Conservation (phyloP, 768 basidiomycete genomes). For the Dentipellis sp. region DNA sequence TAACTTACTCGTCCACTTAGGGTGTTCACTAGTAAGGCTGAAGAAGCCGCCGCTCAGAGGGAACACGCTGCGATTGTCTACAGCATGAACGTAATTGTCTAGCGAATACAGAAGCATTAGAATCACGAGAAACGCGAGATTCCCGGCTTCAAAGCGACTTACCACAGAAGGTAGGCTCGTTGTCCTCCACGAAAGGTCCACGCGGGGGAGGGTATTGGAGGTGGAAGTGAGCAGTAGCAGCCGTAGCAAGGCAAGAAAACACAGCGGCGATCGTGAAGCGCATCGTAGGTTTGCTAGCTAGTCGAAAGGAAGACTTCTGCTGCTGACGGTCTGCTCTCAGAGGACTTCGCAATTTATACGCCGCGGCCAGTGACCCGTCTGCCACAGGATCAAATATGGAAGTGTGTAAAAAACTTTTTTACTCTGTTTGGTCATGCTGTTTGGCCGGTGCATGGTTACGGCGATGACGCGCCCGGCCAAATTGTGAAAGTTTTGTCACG, state of each 20-base stretch:
- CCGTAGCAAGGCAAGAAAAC: conserved; percentile 28
- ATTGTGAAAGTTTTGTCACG: too few species aligned
- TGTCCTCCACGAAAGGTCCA: conserved; percentile 53
- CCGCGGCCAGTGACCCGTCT: background rate
- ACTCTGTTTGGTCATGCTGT: background rate
- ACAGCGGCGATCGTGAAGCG: conserved; percentile 25
- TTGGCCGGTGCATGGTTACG: too few species aligned
- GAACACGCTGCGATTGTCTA: conserved; percentile 55
- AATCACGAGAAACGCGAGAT: background rate
- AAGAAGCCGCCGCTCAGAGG: conserved; percentile 58
- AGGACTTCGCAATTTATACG: background rate
- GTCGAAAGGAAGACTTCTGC: background rate
- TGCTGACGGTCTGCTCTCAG: background rate
- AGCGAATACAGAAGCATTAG: background rate
- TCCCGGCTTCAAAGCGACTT: conserved; percentile 12
- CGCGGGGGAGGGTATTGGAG: conserved; percentile 68
- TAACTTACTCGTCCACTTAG: conserved; percentile 45
- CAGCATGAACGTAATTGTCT: conserved; percentile 56
- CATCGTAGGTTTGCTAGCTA: conserved; percentile 20
- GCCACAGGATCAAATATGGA: background rate
- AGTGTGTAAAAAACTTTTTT: conserved; percentile 12
- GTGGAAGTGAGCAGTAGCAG: conserved; percentile 68
- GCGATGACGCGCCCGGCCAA: too few species aligned
- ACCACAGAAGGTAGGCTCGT: conserved; percentile 65
- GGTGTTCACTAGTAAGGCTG: conserved; percentile 57